Base-by-base conservation (phyloP, 2,329 filamentous ascomycete species). In the Lasiodiplodia sp. region DNA sequence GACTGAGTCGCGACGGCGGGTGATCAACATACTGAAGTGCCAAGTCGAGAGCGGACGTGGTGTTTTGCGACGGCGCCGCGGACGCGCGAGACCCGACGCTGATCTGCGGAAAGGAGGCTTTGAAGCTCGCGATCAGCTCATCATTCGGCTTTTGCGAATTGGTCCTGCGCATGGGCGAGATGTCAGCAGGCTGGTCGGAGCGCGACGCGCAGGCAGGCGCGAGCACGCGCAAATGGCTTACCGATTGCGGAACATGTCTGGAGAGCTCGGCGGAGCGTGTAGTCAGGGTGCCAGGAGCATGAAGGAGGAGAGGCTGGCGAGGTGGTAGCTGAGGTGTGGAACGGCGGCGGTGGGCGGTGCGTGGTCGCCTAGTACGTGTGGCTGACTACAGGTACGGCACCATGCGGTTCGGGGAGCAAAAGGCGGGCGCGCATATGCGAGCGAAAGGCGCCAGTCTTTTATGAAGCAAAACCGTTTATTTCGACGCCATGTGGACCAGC, bases 101-200 rank as follows among this genome's bases (percentile, higher is more conserved):
- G 60, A 96, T 84, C 74, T 94, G 89, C 57, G 93, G 91, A 76
- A 97, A 97, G 73, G 88, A 90, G 75, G 92, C 88, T 79, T 92
- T 92, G 83, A 97, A 97, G 79, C 89, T 90, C 81, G 90, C 90
- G 79, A 96, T 90, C 77, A 97, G 87, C 75, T 94, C 92, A 77
- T 94, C 92, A 79, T 89, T 90, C 68, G 94, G 94, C 84, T 97
- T 97, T 80, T 94, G 92, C 68, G 92, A 90, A 79, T 88, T 93
- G 76, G 88, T 92, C 82, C 91, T 92, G 73, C 57, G 66, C 62
- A 69, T 67, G 68, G 55, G 31, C 12, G 23, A 63, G 44, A 25
- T 47, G 60, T 52, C 66, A 55, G 68, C 58, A 63, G 69, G 49
- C 44, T 63, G 68, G 57, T 49, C 49, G 56, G 56, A 47, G 38